Evolutionary conservation across 306 rosid species (phyloP).

Genomic region (Fagus sylvatica): DNA sequence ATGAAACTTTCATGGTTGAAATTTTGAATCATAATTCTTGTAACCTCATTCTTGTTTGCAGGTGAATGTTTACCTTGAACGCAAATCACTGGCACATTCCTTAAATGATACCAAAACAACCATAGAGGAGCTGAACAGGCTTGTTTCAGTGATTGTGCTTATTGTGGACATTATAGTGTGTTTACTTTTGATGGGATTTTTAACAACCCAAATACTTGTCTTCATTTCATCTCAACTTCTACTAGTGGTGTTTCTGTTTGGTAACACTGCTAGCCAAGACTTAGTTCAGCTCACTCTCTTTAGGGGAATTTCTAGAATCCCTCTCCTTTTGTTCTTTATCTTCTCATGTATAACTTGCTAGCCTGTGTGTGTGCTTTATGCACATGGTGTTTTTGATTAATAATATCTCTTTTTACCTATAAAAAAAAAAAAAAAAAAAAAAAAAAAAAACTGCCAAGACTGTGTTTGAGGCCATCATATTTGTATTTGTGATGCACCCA

Average conservation of each 20-base stretch:
- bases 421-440: too few relatives aligned
- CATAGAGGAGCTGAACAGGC: constrained; percentile 71
- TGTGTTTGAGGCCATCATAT: constrained; percentile 81
- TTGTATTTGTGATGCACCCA: constrained; percentile 88
- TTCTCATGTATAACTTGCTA: too few relatives aligned
- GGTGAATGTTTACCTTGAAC: constrained; percentile 82
- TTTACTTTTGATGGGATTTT: constrained; percentile 70
- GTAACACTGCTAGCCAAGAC: too few relatives aligned
- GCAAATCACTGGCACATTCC: constrained; percentile 70
- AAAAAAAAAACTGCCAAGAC: constrained; percentile 76
- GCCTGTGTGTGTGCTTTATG: too few relatives aligned
- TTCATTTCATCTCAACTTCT: constrained; percentile 82
- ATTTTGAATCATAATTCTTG: constrained; percentile 8
- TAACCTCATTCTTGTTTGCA: constrained; percentile 34
- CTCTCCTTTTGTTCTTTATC: too few relatives aligned
- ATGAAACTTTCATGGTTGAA: neutral
- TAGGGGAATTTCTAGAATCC: too few relatives aligned
- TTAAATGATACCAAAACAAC: constrained; percentile 81
- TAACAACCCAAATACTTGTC: constrained; percentile 70
- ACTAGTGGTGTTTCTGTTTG: constrained; percentile 67
- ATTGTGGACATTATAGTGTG: constrained; percentile 51
- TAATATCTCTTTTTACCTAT: too few relatives aligned
- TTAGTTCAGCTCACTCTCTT: too few relatives aligned
- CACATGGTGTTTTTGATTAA: too few relatives aligned
- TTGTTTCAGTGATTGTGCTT: constrained; percentile 50